Evolutionary conservation across 768 basidiomycete species (phyloP).

Genomic region (Gyrodon lividus): DNA sequence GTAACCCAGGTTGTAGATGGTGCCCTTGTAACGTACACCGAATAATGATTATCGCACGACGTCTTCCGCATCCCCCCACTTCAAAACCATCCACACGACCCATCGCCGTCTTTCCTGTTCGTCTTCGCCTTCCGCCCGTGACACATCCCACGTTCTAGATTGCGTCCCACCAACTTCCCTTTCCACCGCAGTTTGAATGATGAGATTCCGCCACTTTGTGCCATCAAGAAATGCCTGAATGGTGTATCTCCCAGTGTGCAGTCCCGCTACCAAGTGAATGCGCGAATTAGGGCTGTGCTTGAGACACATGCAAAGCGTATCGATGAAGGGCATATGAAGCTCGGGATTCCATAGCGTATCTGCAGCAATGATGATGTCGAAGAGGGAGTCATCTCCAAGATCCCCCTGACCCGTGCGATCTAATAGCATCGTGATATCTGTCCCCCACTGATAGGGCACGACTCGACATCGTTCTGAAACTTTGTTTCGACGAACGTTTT

Average conservation of each 20-base stretch:
- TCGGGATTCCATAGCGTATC: conserved; percentile 80
- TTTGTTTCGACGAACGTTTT: conserved; percentile 54
- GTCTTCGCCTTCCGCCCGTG: conserved; percentile 52
- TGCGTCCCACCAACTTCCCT: conserved; percentile 41
- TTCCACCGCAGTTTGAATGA: conserved; percentile 46
- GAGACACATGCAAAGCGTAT: conserved; percentile 50
- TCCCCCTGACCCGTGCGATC: not conserved
- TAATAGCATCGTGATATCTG: conserved; percentile 36
- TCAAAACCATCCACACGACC: conserved; percentile 66
- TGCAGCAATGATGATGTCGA: conserved; percentile 69
- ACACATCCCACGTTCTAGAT: conserved; percentile 51
- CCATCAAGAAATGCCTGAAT: conserved; percentile 56
- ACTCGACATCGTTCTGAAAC: conserved; percentile 48
- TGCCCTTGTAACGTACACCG: not conserved
- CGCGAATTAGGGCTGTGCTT: conserved; percentile 44
- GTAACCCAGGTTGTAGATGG: not conserved
- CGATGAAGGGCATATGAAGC: conserved; percentile 51
- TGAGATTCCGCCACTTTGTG: conserved; percentile 39
- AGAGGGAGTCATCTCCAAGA: conserved; percentile 29
- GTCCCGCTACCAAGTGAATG: conserved; percentile 64
- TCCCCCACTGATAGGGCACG: conserved; percentile 66
- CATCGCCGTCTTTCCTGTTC: conserved; percentile 69
- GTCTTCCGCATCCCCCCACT: conserved; percentile 36
- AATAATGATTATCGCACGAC: conserved; percentile 14
- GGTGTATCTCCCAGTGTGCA: conserved; percentile 77